Percentiles rank a stretch among this genome's conserved stretches.
These are phyloP conservation scores for Nemania serpens DNA, from an alignment of 2,329 filamentous ascomycete species.

Conservation along the genomic window DNA sequence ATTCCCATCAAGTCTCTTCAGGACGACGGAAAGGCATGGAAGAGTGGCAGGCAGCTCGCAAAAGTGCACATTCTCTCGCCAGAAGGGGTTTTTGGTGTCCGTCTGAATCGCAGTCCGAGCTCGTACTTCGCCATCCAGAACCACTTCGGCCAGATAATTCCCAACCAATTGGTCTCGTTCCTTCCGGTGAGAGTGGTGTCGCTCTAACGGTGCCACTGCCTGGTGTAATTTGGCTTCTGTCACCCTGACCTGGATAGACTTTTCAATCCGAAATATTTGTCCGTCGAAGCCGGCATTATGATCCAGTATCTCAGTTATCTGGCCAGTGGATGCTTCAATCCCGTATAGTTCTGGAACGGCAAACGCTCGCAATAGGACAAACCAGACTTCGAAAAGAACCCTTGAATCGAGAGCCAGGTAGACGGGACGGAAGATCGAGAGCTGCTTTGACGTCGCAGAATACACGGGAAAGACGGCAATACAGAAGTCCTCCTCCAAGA, in stretches of 20 bases:
- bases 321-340: conserved; percentile 51
- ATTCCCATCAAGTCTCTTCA: conserved; percentile 68
- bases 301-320: conserved; percentile 50
- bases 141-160: conserved; percentile 79
- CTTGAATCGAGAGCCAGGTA: conserved; percentile 87
- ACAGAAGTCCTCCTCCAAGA: conserved; percentile 90
- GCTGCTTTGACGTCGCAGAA: conserved; percentile 70
- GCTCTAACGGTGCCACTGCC: conserved; percentile 35
- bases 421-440: conserved; percentile 82
- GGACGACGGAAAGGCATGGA: conserved; percentile 70
- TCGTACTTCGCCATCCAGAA: conserved; percentile 78
- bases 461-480: conserved; percentile 96
- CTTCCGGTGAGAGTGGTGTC: conserved; percentile 25
- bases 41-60: conserved; percentile 71
- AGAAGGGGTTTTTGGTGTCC: conserved; percentile 76
- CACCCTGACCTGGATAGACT: conserved; percentile 61
- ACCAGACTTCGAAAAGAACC: conserved; percentile 96
- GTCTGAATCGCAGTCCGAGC: conserved; percentile 74
- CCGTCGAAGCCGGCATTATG: conserved; percentile 47
- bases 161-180: conserved; percentile 58
- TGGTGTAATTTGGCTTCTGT: conserved; percentile 66
- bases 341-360: conserved; percentile 90
- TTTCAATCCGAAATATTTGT: conserved; percentile 66
- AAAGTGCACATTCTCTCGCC: conserved; percentile 82
- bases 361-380: conserved; percentile 87